A percentile compares a stretch with the other conserved stretches of the same genome.
These are phyloP conservation scores for Tetracladium maxilliforme DNA, from an alignment of 2,329 filamentous ascomycete genomes.

Conservation along the genomic window DNA sequence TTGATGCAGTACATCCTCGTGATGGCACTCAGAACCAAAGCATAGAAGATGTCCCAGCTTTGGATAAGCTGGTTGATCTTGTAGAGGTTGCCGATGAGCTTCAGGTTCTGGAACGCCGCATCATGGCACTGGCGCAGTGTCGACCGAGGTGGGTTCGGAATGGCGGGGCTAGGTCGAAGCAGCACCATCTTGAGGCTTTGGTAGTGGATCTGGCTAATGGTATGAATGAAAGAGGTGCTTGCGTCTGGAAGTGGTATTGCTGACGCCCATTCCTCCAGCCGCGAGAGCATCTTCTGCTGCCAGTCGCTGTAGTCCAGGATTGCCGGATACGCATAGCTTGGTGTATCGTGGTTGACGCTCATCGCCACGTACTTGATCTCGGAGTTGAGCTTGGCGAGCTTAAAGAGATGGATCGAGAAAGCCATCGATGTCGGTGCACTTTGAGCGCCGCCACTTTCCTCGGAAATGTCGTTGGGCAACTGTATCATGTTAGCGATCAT, in stretches of 20 bases:
- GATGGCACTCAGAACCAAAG: constrained; percentile 28
- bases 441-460: too few relatives aligned
- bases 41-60: constrained; percentile 31
- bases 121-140: constrained; percentile 24
- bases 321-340: constrained; percentile 30
- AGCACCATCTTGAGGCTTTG: constrained; percentile 32
- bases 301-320: constrained; percentile 27
- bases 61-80: constrained; percentile 26
- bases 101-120: constrained; percentile 24
- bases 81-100: constrained; percentile 26
- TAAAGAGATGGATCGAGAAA: constrained; percentile 32
- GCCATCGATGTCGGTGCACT: constrained; percentile 15
- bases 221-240: constrained; percentile 10
- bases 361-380: constrained; percentile 43
- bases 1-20: constrained; percentile 36
- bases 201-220: constrained; percentile 27
- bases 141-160: constrained; percentile 27
- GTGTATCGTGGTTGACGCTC: constrained; percentile 29
- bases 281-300: constrained; percentile 25
- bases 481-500: constrained; percentile 1
- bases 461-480: too few relatives aligned
- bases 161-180: constrained; percentile 33
- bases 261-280: constrained; percentile 22
- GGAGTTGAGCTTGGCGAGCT: constrained; percentile 30
- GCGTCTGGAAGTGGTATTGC: constrained; percentile 15